These are phyloP conservation scores for Rauvolfia tetraphylla DNA, from an alignment of 257 asterid species.

Conservation along the genomic window DNA sequence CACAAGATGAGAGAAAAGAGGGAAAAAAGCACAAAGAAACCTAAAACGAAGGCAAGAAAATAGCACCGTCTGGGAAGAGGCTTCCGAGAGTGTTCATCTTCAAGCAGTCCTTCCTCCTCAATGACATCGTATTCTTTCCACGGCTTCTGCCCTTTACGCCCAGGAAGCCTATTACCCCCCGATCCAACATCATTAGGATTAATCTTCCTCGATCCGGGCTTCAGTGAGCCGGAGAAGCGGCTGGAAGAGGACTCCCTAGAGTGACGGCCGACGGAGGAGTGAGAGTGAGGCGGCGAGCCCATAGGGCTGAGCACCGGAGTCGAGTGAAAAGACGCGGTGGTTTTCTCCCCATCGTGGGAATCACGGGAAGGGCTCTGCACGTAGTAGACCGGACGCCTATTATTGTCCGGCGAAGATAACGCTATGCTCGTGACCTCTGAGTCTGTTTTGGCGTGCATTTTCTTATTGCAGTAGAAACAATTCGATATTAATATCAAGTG, in stretches of 20 bases:
- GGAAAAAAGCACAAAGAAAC: conserved; percentile 55
- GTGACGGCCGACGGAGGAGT: conserved; percentile 80
- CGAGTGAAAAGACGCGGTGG: conserved; percentile 77
- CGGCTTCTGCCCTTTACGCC: conserved; percentile 39
- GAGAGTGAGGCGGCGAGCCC: conserved; percentile 82
- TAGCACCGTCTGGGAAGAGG: conserved; percentile 58
- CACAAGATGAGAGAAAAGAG: conserved; percentile 59
- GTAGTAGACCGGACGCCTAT: conserved; percentile 64
- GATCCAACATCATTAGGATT: conserved; percentile 68
- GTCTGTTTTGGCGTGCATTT: conserved; percentile 80
- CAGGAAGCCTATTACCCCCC: conserved; percentile 28
- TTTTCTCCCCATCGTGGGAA: conserved; percentile 86
- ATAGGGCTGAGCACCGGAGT: conserved; percentile 66
- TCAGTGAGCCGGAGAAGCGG: conserved; percentile 72
- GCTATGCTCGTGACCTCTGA: conserved; percentile 79
- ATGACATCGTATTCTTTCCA: conserved; percentile 63
- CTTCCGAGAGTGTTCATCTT: conserved; percentile 40
- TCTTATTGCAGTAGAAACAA: background rate
- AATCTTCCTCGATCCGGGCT: conserved; percentile 76
- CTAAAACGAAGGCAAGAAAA: conserved; percentile 54
- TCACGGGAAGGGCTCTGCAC: conserved; percentile 93
- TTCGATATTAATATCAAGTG: background rate
- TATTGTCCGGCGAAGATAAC: conserved; percentile 83
- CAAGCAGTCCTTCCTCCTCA: conserved; percentile 75
- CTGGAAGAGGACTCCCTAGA: conserved; percentile 88